phyloP scores from a whole-genome alignment of 2,329 filamentous ascomycete species.

The Zymoseptoria brevis region DNA sequence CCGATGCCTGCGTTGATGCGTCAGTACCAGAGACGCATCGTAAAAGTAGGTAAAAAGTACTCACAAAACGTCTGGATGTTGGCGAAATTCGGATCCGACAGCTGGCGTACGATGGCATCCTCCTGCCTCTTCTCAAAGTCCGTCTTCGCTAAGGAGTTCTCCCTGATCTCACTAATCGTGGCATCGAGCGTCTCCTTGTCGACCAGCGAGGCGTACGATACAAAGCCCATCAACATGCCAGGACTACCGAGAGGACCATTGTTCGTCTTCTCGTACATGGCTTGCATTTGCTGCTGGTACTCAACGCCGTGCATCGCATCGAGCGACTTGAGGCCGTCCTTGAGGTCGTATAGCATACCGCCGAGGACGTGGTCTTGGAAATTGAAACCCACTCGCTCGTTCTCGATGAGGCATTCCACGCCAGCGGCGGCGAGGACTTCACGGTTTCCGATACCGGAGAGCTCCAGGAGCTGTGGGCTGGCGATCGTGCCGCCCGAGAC shows the following conservation, averaged over 20 bases:
- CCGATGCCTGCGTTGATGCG: conserved; percentile 18
- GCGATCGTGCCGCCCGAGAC: conserved; percentile 44
- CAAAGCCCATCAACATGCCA: conserved; percentile 31
- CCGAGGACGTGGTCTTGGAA: conserved; percentile 38
- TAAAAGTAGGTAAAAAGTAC: background rate
- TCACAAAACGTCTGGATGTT: conserved; percentile 32
- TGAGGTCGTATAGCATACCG: conserved; percentile 26
- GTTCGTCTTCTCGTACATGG: conserved; percentile 28
- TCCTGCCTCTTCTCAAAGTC: conserved; percentile 31
- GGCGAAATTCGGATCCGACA: conserved; percentile 28
- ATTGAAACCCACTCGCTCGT: conserved; percentile 41
- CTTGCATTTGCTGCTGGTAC: conserved; percentile 28
- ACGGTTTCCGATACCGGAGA: conserved; percentile 47
- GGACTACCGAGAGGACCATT: conserved; percentile 30
- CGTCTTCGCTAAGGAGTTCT: conserved; percentile 29
- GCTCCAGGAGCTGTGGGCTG: conserved; percentile 46
- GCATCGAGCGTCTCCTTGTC: conserved; percentile 22
- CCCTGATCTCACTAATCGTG: conserved; percentile 25
- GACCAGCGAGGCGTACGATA: conserved; percentile 27
- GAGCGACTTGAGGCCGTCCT: conserved; percentile 25
- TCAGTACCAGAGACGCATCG: background rate
- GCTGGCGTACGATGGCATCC: conserved; percentile 27
- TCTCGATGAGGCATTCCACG: conserved; percentile 40
- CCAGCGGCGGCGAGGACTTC: conserved; percentile 41
- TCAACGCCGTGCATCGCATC: conserved; percentile 31